Evolutionary conservation across 306 rosid species (phyloP).

Genomic region (Elaeagnus macrophylla): DNA sequence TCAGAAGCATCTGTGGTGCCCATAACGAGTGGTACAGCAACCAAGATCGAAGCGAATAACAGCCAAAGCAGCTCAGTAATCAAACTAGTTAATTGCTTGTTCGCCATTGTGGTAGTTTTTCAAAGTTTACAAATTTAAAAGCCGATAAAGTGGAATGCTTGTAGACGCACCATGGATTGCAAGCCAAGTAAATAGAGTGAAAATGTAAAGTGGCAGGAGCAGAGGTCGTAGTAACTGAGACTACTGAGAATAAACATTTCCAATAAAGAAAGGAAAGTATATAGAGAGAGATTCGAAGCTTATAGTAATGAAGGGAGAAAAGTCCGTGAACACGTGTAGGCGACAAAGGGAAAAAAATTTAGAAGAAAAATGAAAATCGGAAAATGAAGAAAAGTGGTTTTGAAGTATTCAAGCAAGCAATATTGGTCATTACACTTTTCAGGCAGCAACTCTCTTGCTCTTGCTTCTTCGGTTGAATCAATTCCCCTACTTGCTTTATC

Average conservation of each 20-base stretch:
- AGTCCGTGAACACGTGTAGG: background rate
- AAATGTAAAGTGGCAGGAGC: conserved; percentile 6
- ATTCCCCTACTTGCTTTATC: too few relatives aligned
- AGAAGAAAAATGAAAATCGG: too few relatives aligned
- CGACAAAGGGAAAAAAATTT: too few relatives aligned
- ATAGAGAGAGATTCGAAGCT: conserved; percentile 65
- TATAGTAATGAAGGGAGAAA: conserved; percentile 57
- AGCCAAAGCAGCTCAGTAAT: background rate
- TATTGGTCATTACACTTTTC: too few relatives aligned
- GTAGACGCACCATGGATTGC: conserved; percentile 20
- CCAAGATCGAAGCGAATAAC: conserved; percentile 29
- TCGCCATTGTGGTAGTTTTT: conserved; percentile 38
- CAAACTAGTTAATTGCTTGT: background rate
- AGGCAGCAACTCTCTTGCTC: too few relatives aligned
- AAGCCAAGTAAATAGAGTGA: conserved; percentile 4
- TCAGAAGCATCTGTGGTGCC: conserved; percentile 67
- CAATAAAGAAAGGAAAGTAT: conserved; percentile 49
- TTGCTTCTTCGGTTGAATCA: too few relatives aligned
- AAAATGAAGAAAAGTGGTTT: too few relatives aligned
- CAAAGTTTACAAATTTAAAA: background rate
- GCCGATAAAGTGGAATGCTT: conserved; percentile 11
- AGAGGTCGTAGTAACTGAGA: conserved; percentile 12
- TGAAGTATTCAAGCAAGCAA: too few relatives aligned
- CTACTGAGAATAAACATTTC: conserved; percentile 36
- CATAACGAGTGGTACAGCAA: conserved; percentile 25